These are phyloP conservation scores for Nakataea oryzae DNA, from an alignment of 2,329 filamentous ascomycete genomes.

Conservation along the genomic window DNA sequence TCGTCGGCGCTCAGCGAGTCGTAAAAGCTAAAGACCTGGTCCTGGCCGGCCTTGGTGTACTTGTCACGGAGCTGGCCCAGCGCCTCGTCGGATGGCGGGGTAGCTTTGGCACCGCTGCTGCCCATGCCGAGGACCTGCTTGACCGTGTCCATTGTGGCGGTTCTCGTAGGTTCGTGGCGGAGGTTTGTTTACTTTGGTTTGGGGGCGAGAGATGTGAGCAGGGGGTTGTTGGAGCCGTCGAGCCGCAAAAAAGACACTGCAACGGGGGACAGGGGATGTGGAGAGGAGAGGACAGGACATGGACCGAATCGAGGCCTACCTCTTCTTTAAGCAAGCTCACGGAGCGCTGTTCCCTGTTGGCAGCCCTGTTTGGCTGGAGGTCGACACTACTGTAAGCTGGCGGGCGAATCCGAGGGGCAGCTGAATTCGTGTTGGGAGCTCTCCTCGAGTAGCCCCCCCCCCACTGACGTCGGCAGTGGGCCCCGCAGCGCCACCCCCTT, in stretches of 20 bases:
- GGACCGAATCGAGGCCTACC: background rate
- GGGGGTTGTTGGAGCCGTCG: background rate
- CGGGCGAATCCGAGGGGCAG: background rate
- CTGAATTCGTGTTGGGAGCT: background rate
- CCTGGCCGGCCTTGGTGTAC: constrained; percentile 66
- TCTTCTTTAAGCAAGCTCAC: background rate
- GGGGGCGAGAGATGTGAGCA: background rate
- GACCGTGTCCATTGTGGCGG: constrained; percentile 27
- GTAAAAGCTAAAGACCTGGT: constrained; percentile 80
- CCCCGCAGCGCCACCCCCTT: background rate
- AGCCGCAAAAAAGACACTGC: background rate
- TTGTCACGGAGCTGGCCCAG: constrained; percentile 58
- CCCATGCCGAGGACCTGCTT: constrained; percentile 30
- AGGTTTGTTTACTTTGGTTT: constrained; percentile 3
- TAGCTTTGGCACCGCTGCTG: constrained; percentile 22
- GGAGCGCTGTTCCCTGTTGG: background rate
- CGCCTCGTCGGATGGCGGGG: constrained; percentile 53
- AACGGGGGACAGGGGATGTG: background rate
- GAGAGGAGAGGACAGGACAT: background rate
- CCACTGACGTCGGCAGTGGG: background rate
- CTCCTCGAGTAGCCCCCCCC: background rate
- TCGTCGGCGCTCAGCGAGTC: constrained; percentile 65
- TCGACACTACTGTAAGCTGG: background rate
- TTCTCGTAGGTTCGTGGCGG: background rate
- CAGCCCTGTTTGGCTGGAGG: background rate